Conservation (phyloP, 169 alveolate genomes). For the Plasmodium knowlesi region DNA sequence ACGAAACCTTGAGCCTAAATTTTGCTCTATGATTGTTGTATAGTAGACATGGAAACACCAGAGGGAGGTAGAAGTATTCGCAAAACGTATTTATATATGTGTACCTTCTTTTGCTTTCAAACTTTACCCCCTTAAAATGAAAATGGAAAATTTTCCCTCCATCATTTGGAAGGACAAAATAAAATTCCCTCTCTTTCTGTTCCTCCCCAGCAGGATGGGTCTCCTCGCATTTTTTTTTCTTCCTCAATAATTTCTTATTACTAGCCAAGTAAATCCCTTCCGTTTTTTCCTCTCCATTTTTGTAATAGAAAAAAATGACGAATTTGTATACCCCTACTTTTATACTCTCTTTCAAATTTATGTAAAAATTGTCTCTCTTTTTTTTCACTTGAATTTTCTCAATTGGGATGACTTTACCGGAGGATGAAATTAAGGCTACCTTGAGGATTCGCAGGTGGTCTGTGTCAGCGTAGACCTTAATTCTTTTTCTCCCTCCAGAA, state of each 20-base stretch:
- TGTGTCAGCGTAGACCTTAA: constrained; percentile 3
- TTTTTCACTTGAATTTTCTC: constrained; percentile 1
- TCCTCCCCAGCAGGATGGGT: not conserved
- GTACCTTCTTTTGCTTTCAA: constrained; percentile 23
- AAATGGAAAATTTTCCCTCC: not conserved
- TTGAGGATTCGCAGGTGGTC: constrained; percentile 13
- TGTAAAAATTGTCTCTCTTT: not conserved
- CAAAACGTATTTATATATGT: constrained; percentile 65
- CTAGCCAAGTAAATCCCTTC: constrained; percentile 72
- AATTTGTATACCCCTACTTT: constrained; percentile 20
- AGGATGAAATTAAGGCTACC: not conserved
- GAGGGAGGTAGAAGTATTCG: constrained; percentile 41
- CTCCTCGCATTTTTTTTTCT: not conserved
- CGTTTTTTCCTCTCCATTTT: constrained; percentile 15
- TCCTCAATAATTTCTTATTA: constrained; percentile 15
- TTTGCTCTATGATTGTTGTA: constrained; percentile 9
- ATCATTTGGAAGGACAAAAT: constrained; percentile 50
- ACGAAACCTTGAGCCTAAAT: constrained; percentile 33
- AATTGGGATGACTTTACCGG: not conserved
- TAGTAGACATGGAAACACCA: constrained; percentile 49
- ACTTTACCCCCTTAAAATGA: constrained; percentile 15
- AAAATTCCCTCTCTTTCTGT: not conserved
- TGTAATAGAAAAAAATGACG: constrained; percentile 11
- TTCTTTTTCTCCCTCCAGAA: not conserved
- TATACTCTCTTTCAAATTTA: not conserved